Conservation (phyloP, 345 rosid species). For the Turritis glabra region DNA sequence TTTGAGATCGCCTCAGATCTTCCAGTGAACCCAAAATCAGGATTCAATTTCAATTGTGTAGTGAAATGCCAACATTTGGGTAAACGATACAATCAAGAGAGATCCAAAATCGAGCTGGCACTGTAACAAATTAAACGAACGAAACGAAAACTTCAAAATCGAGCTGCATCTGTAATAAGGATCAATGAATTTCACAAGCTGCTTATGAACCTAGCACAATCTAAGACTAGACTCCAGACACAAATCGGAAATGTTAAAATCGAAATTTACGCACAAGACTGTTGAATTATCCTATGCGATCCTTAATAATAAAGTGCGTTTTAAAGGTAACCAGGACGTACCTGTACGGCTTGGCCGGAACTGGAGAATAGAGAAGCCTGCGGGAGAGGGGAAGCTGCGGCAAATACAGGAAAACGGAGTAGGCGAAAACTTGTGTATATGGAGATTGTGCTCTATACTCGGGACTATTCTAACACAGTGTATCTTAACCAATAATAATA, state of each 20-base stretch:
- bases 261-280: background rate
- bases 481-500: background rate
- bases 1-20: too few species aligned
- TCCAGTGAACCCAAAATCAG: background rate
- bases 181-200: background rate
- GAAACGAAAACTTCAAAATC: too few species aligned
- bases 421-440: background rate
- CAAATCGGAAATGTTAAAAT: background rate
- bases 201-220: background rate
- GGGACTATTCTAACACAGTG: background rate
- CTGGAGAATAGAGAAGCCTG: background rate
- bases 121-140: too few species aligned
- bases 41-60: too few species aligned
- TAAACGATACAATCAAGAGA: background rate
- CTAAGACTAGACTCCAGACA: background rate
- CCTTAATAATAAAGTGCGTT: background rate
- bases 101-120: background rate
- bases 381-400: background rate
- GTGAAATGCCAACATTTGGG: background rate
- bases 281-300: background rate
- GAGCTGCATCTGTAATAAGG: too few species aligned
- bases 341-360: slow-evolving; percentile 7
- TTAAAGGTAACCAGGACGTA: background rate
- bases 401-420: background rate
- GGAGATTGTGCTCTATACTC: background rate